phyloP scores from a whole-genome alignment of 1,139 yeast genomes.

The Pichia cactophila region DNA sequence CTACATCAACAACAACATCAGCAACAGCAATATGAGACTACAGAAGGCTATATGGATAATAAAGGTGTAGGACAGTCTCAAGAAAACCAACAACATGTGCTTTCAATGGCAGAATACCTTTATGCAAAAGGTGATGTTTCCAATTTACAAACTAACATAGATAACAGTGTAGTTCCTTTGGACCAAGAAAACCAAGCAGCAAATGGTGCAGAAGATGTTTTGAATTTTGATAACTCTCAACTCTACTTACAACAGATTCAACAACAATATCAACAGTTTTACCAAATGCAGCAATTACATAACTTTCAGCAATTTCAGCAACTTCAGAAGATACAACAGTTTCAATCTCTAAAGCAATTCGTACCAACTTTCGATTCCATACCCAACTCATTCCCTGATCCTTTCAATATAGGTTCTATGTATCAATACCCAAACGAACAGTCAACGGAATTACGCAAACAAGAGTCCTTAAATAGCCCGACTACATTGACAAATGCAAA shows the following conservation, averaged over 20 bases:
- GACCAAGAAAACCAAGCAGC: not conserved
- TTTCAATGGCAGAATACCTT: not conserved
- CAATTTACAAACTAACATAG: not conserved
- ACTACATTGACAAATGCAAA: not conserved
- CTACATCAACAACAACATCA: not conserved
- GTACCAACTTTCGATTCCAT: not conserved
- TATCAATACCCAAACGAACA: not conserved
- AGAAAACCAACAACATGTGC: not conserved
- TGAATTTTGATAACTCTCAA: not conserved
- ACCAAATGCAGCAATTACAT: conserved; percentile 9
- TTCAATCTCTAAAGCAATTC: not conserved
- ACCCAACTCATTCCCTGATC: not conserved
- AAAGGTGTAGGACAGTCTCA: not conserved
- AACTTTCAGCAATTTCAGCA: conserved; percentile 7
- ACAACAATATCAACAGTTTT: conserved; percentile 7
- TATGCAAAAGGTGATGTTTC: not conserved
- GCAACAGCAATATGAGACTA: not conserved
- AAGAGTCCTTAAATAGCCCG: not conserved
- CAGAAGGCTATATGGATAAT: not conserved
- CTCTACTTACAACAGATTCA: not conserved
- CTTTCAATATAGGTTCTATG: not conserved
- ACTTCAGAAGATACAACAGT: conserved; percentile 6
- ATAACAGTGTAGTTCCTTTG: not conserved
- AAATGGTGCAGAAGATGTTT: not conserved
- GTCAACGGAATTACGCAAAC: too few species aligned